Percentiles rank a stretch among this genome's conserved stretches.
These are phyloP conservation scores for Neotropicomus parvogracilis DNA, from an alignment of 1,284 basidiomycete species.

Conservation along the genomic window DNA sequence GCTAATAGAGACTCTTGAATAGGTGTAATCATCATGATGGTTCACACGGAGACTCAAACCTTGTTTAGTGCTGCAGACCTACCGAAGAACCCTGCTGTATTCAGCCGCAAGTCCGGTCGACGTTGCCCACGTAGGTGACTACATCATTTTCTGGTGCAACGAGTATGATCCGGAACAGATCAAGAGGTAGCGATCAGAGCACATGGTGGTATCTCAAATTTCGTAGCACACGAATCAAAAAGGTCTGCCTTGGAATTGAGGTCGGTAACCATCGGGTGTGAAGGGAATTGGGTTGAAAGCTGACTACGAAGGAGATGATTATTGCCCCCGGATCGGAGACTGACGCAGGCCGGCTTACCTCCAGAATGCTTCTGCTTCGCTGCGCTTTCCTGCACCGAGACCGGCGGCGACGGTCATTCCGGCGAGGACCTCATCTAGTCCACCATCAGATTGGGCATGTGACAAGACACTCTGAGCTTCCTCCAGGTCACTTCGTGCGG, in stretches of 20 bases:
- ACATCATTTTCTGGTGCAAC: slow-evolving; percentile 4
- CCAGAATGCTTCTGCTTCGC: slow-evolving; percentile 63
- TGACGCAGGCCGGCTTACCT: slow-evolving; percentile 42
- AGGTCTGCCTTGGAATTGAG: slow-evolving; percentile 55
- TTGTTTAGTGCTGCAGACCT: too few relatives aligned
- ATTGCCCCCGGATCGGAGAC: neutral
- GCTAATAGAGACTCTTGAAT: too few relatives aligned
- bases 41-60: too few relatives aligned
- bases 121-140: neutral
- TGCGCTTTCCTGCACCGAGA: slow-evolving; percentile 54
- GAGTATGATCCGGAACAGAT: slow-evolving; percentile 1
- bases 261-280: slow-evolving; percentile 67
- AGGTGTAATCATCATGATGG: too few relatives aligned
- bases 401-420: slow-evolving; percentile 65
- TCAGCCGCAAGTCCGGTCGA: neutral
- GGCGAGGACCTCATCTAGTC: slow-evolving; percentile 60
- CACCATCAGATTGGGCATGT: slow-evolving; percentile 22
- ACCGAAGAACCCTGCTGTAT: too few relatives aligned
- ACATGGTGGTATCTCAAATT: slow-evolving; percentile 59
- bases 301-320: slow-evolving; percentile 41
- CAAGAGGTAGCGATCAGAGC: slow-evolving; percentile 30
- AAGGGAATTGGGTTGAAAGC: slow-evolving; percentile 54
- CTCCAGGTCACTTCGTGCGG: slow-evolving; percentile 80
- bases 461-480: slow-evolving; percentile 58
- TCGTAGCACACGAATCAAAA: slow-evolving; percentile 71